Evolutionary conservation across 2,329 filamentous ascomycete genomes (phyloP), one percentile per base, ranked within the genome.

Genomic region (Botrytis aclada): DNA sequence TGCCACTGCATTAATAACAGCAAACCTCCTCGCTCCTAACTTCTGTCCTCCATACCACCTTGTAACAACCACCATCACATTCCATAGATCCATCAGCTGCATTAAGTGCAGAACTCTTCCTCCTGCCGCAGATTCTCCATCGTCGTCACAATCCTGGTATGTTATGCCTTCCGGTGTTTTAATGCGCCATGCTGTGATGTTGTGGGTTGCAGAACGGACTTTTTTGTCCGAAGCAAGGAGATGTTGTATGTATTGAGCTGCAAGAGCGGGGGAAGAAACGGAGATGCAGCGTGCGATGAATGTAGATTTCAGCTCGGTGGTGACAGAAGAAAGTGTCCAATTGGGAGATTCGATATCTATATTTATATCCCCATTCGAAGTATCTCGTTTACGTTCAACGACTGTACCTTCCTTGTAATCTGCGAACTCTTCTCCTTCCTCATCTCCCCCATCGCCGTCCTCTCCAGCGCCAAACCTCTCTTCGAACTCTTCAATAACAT

Each of bases 21-120:
- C 89, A 81, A 99, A 99, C 76, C 96, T 86, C 81, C 95, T 92
- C 67, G 95, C 95, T 0, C 96, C 96, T 63, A 99, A 83, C 78
- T 94, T 92, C 73, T 97, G 88, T 1, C 96, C 96, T 6, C 96
- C 96, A 82, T 97, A 99, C 96, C 96, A 99, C 75, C 96, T 85
- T 56, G 93, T 94, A 41, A 99, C 95, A 5, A 99, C 92, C 0
- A 99, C 94, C 84, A 98, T 91, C 25, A 92, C 91, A 82, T 97
- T 89, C 94, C 95, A 98, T 18, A 97, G 86, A 79, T 95, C 93
- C 93, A 98, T 98, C 74, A 97, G 83, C 84, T 98, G 94, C 90
- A 99, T 92, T 43, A 99, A 84, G 83, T 97, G 94, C 74, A 98
- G 83, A 79, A 99, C 83, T 60, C 96, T 87, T 0, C 92, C 90